Base-by-base conservation (phyloP, 306 rosid genomes). In the Fragaria ananassa region DNA sequence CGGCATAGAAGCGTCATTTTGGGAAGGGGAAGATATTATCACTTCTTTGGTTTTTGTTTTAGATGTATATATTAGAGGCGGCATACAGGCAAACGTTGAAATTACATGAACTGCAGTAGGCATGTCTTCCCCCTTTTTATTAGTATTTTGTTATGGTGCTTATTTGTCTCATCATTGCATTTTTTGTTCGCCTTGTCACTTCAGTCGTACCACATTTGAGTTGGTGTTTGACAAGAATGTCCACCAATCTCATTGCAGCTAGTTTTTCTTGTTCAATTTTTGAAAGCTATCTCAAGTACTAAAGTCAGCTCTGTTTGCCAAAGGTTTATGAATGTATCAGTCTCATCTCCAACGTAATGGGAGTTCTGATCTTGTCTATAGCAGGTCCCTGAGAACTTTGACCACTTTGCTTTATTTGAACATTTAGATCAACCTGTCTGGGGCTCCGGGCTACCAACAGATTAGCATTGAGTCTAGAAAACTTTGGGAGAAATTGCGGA, bases 1-100 rank as follows among this genome's bases (percentile, higher is more conserved):
- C 44, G 44, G 70, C 70, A 37, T 9, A 37, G 47, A 35, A 35
- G 69, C 39, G 18, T 18, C 46, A 17, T 64, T 34, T 19, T 37
- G 70, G 10, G 47, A 65, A 9, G 47, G 47, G 70, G 70, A 65
- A 65, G 23, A 65, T 27, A 37, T 25, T 51, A 72, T 54, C 51
- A 39, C 50, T 8, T 54, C 25, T 44, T 34, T 27, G 35, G 60
- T 45, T 44, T 60, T 29, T 61, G 78, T 12, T 27, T 61, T 6
- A 27, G 44, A 29, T 61, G 78, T 74, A 74, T 45, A 29, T 58
- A 18, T 3, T 29, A 31, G 35, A 31, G 35, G 35, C 35, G 35
- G 35, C 1, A 18, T 37, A 50, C 46, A 3, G 69, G 35, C 11
- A 61, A 29, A 31, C 65, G 13, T n/a, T 6, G 9, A 61, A 21